These are phyloP conservation scores for Aquilaria malaccensis DNA, from an alignment of 345 rosid genomes.

Conservation along the genomic window DNA sequence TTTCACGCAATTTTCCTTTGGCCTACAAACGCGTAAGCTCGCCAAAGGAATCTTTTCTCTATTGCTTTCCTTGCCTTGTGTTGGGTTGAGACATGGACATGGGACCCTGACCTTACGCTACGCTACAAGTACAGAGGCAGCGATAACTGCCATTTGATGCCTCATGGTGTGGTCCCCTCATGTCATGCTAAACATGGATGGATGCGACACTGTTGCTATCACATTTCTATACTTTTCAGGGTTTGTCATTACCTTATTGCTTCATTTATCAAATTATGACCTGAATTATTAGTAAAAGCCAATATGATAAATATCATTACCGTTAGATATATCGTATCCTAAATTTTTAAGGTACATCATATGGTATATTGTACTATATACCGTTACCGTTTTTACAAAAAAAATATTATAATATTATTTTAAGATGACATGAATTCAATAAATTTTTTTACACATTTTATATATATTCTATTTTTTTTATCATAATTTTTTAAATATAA, in stretches of 20 bases:
- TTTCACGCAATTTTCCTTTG: neutral
- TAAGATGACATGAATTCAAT: too few relatives aligned
- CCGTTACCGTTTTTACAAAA: too few relatives aligned
- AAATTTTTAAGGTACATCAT: too few relatives aligned
- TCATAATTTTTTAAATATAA: too few relatives aligned
- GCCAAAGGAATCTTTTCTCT: slow-evolving; percentile 12
- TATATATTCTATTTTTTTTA: too few relatives aligned
- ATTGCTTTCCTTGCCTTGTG: neutral
- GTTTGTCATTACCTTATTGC: neutral
- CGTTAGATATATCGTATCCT: too few relatives aligned
- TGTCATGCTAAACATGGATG: neutral
- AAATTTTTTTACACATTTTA: too few relatives aligned
- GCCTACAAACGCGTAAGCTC: neutral
- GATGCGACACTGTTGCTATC: slow-evolving; percentile 9
- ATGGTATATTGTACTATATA: too few relatives aligned
- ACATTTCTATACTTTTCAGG: neutral
- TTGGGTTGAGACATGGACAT: too few relatives aligned
- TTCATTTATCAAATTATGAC: neutral
- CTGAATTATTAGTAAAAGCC: neutral
- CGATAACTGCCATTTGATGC: slow-evolving; percentile 5
- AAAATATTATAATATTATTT: too few relatives aligned
- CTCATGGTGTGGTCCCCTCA: slow-evolving; percentile 5
- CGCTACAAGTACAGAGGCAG: too few relatives aligned
- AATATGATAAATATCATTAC: too few relatives aligned
- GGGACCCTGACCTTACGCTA: slow-evolving; percentile 6